Evolutionary conservation across 2,329 filamentous ascomycete species (phyloP).

Genomic region (Penicillium carneum): DNA sequence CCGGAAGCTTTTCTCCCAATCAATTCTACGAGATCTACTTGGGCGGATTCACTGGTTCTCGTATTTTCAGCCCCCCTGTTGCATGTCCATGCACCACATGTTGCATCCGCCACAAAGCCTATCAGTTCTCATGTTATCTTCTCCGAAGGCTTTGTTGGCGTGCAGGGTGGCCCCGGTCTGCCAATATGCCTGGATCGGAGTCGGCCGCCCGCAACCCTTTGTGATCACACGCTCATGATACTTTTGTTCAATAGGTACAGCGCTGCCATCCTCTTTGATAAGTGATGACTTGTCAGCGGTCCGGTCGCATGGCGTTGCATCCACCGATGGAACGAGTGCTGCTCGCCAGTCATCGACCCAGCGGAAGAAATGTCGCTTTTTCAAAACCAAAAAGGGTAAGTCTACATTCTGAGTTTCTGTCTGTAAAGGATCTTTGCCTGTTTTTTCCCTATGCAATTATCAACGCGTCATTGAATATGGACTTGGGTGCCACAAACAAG

Average conservation of each 20-base stretch:
- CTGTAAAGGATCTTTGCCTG: slow-evolving; percentile 4
- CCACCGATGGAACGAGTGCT: slow-evolving; percentile 21
- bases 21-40: slow-evolving; percentile 23
- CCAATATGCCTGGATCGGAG: slow-evolving; percentile 20
- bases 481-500: slow-evolving; percentile 2
- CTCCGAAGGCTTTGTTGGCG: slow-evolving; percentile 5
- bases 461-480: slow-evolving; percentile 14
- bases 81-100: slow-evolving; percentile 21
- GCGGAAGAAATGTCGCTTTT: slow-evolving; percentile 39
- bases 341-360: slow-evolving; percentile 29
- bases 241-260: slow-evolving; percentile 36
- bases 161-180: slow-evolving; percentile 9
- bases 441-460: slow-evolving; percentile 3
- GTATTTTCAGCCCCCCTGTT: slow-evolving; percentile 21
- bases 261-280: slow-evolving; percentile 23
- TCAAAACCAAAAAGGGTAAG: slow-evolving; percentile 38
- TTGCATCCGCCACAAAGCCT: slow-evolving; percentile 23
- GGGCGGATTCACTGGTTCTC: slow-evolving; percentile 11
- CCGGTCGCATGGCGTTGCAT: slow-evolving; percentile 39
- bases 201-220: slow-evolving; percentile 37
- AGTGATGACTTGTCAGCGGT: slow-evolving; percentile 44
- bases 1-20: slow-evolving; percentile 22
- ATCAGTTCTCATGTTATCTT: slow-evolving; percentile 19
- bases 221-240: slow-evolving; percentile 45
- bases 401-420: slow-evolving; percentile 18